Evolutionary conservation across 345 rosid genomes (phyloP).

Genomic region (Kernera saxatilis): DNA sequence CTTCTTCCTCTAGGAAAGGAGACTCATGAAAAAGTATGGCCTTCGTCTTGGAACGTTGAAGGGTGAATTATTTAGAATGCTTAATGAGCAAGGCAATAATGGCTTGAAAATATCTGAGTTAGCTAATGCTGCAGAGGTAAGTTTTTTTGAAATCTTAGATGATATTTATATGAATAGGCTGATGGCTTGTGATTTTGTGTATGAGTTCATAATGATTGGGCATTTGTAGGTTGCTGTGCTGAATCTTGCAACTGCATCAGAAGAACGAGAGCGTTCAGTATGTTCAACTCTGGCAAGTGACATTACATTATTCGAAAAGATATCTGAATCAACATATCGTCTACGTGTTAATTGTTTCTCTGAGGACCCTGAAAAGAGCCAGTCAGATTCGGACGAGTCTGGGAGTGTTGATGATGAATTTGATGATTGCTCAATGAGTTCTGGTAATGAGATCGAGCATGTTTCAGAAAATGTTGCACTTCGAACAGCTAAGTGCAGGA

Average conservation of each 20-base stretch:
- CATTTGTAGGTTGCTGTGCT: slow-evolving; percentile 60
- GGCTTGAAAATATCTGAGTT: slow-evolving; percentile 69
- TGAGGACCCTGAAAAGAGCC: slow-evolving; percentile 43
- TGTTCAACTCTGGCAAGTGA: slow-evolving; percentile 88
- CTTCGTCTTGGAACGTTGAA: slow-evolving; percentile 69
- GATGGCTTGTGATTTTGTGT: neutral
- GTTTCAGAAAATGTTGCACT: slow-evolving; percentile 38
- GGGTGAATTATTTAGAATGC: slow-evolving; percentile 68
- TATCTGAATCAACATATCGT: slow-evolving; percentile 73
- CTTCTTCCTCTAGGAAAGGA: slow-evolving; percentile 55
- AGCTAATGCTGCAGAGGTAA: slow-evolving; percentile 60
- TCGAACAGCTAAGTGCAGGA: slow-evolving; percentile 34
- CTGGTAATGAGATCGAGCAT: slow-evolving; percentile 55
- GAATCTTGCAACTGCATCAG: slow-evolving; percentile 48
- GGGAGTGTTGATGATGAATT: slow-evolving; percentile 84
- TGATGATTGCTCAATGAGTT: slow-evolving; percentile 40
- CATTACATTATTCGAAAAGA: slow-evolving; percentile 89
- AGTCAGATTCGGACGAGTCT: slow-evolving; percentile 68
- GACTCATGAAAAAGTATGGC: slow-evolving; percentile 66
- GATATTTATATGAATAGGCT: neutral
- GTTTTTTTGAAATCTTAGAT: neutral
- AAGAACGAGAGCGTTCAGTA: slow-evolving; percentile 64
- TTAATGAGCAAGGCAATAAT: slow-evolving; percentile 60
- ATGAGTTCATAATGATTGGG: neutral
- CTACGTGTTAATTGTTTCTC: slow-evolving; percentile 50